Base-by-base conservation (phyloP, 75 land plant species). In the Gnetum montanum region DNA sequence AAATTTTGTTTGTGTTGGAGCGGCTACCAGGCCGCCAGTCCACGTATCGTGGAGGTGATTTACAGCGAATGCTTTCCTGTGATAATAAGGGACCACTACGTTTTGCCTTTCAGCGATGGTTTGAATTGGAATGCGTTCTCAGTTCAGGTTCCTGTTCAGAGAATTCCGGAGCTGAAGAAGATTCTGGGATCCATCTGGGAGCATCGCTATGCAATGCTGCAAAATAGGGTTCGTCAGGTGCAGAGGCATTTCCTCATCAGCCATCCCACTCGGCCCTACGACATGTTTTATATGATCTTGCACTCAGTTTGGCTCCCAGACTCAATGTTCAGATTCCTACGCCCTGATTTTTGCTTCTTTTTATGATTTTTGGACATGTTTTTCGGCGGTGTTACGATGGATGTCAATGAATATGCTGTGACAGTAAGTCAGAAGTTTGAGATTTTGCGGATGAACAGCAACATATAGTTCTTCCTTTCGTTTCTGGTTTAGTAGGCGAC, bases 1-100 rank as follows among this genome's bases (percentile, higher is more conserved):
- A 78, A 67, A 57, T 82, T 49, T 38, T 82, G 85, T 56, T 40
- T 82, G 19, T 82, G 85, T 34, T 82, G 82, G 1, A 72, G 78
- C 8, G 85, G 82, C 2, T 82, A 78, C 45, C 83, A 82, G 55
- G 85, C 79, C 22, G 82, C 82, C 7, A 78, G 83, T 43, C 85
- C 85, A 0, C 62, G 82, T 20, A 63, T 81, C 19, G 85, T 82
- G 20, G 85, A 82, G 61, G 83, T 78, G 8, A 78, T 82, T 30
- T 79, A 82, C 64, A 57, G 64, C 16, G 71, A 74, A 31, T 74
- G 83, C 52, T 77, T 82, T 11, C 85, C 85, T 4, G 82, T 82
- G 20, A 69, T 69, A 2, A 74, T 82, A 18, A 63, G 67, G n/a
- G 71, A 78, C 43, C 25, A 59, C 31, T 82, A 80, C 29, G 78